phyloP scores from a whole-genome alignment of 371 early-diverging fungal genomes.

The Rhizomucor pusillus region DNA sequence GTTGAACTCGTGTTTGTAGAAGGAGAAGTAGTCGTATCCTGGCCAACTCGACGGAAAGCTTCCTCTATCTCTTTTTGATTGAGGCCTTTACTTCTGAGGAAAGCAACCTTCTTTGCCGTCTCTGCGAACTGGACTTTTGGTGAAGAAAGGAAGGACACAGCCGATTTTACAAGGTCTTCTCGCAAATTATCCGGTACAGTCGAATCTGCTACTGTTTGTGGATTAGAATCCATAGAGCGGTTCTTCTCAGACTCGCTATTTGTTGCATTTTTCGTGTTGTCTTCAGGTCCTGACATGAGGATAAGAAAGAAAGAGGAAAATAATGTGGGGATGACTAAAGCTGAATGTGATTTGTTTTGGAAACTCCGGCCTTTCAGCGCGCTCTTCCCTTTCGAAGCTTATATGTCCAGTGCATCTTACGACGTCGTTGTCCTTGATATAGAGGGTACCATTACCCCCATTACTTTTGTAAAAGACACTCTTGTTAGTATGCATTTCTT shows the following conservation, averaged over 20 bases:
- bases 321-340: background rate
- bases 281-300: background rate
- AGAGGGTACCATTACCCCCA: conserved; percentile 96
- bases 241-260: background rate
- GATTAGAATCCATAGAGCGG: background rate
- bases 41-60: conserved; percentile 36
- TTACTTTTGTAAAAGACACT: conserved; percentile 90
- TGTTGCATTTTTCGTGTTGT: background rate
- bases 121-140: conserved; percentile 54
- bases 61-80: conserved; percentile 55
- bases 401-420: conserved; percentile 17
- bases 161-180: conserved; percentile 51
- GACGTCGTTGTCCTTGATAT: conserved; percentile 78
- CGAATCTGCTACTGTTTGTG: background rate
- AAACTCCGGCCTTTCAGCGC: too few relatives aligned
- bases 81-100: conserved; percentile 58
- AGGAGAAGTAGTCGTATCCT: background rate
- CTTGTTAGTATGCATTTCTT: conserved; percentile 32
- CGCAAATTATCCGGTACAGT: conserved; percentile 23
- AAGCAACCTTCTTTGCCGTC: conserved; percentile 54
- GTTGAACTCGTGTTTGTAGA: background rate
- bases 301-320: background rate
- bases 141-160: conserved; percentile 55
- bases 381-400: too few relatives aligned
- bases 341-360: too few relatives aligned